These are phyloP conservation scores for Solanum hybrid DNA, from an alignment of 305 asterid species.

Conservation along the genomic window DNA sequence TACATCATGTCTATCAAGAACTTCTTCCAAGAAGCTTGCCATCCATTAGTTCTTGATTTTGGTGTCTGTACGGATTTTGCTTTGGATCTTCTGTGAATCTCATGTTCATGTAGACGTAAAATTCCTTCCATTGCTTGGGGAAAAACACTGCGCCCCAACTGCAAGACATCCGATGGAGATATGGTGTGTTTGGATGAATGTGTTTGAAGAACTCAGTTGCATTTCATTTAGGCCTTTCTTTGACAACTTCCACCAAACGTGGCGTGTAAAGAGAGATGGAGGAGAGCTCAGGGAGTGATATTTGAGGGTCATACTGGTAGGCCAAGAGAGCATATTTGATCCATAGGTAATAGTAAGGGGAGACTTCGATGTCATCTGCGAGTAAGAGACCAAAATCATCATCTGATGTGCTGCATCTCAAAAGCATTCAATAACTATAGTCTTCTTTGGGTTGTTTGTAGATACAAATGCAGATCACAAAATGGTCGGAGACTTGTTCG, in stretches of 20 bases:
- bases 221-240: slow-evolving; percentile 90
- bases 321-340: too few relatives aligned
- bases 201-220: slow-evolving; percentile 58
- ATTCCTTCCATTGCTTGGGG: slow-evolving; percentile 94
- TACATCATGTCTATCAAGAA: slow-evolving; percentile 24
- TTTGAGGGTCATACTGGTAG: too few relatives aligned
- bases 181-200: slow-evolving; percentile 83
- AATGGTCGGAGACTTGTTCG: too few relatives aligned
- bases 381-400: too few relatives aligned
- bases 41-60: slow-evolving; percentile 82
- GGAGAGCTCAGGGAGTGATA: too few relatives aligned
- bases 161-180: slow-evolving; percentile 87
- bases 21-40: slow-evolving; percentile 99
- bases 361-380: too few relatives aligned
- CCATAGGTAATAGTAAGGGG: too few relatives aligned
- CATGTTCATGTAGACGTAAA: slow-evolving; percentile 88
- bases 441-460: too few relatives aligned
- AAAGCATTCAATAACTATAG: too few relatives aligned
- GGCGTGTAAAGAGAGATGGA: slow-evolving; percentile 90
- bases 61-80: slow-evolving; percentile 89
- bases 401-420: too few relatives aligned
- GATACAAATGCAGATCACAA: too few relatives aligned
- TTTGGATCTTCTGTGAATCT: slow-evolving; percentile 77
- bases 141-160: slow-evolving; percentile 92
- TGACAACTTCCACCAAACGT: slow-evolving; percentile 76